Evolutionary conservation across 768 basidiomycete genomes (phyloP).

Genomic region (Boletus pseudo-olivaceus): DNA sequence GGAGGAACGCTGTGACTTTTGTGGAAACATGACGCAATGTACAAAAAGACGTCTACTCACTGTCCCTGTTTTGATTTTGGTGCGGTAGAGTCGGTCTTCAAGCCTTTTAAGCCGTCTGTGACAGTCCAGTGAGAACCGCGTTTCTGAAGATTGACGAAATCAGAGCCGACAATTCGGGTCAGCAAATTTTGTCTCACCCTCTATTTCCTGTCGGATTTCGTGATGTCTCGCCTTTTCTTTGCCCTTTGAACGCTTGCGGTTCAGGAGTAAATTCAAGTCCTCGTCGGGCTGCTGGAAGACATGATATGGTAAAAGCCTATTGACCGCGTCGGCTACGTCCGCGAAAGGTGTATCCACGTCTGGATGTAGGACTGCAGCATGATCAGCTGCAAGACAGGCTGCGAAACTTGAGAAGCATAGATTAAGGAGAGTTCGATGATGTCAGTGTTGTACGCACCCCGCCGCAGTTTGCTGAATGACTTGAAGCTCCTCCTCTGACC

Average conservation of each 20-base stretch:
- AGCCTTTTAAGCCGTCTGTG: constrained; percentile 54
- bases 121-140: constrained; percentile 66
- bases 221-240: constrained; percentile 55
- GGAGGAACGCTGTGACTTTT: constrained; percentile 46
- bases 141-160: constrained; percentile 44
- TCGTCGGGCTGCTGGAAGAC: constrained; percentile 72
- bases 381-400: constrained; percentile 58
- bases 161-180: not conserved
- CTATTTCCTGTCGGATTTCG: constrained; percentile 48
- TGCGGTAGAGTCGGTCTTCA: constrained; percentile 53
- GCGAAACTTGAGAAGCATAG: constrained; percentile 44
- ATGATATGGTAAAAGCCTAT: constrained; percentile 77
- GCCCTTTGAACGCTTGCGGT: constrained; percentile 43
- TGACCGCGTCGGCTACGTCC: constrained; percentile 58
- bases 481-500: constrained; percentile 50
- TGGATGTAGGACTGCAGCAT: constrained; percentile 55
- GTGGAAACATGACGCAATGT: not conserved
- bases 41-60: constrained; percentile 34
- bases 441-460: constrained; percentile 38
- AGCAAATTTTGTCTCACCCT: constrained; percentile 37
- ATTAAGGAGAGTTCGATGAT: constrained; percentile 14
- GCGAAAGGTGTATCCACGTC: constrained; percentile 68
- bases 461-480: constrained; percentile 44
- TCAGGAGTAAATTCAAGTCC: constrained; percentile 44
- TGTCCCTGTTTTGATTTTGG: constrained; percentile 53